These are phyloP conservation scores for Cordia subcordata DNA, from an alignment of 257 asterid genomes.

Conservation along the genomic window DNA sequence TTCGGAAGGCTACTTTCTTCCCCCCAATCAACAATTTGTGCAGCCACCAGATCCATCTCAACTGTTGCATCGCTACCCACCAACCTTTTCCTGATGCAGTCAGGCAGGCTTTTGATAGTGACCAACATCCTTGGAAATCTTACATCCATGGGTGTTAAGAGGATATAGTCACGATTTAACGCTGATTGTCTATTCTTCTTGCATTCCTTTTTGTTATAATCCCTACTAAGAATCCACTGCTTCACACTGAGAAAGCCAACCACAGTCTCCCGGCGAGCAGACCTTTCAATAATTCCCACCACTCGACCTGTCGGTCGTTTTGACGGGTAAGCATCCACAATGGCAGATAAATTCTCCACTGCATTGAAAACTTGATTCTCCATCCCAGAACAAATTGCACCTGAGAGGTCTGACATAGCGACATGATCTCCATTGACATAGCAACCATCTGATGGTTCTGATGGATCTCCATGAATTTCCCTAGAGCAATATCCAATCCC, in stretches of 20 bases:
- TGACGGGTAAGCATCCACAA: slow-evolving; percentile 44
- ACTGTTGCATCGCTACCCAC: slow-evolving; percentile 57
- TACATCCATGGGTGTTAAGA: slow-evolving; percentile 65
- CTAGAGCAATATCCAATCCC: slow-evolving; percentile 24
- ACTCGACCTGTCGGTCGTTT: slow-evolving; percentile 89
- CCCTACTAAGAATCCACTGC: slow-evolving; percentile 54
- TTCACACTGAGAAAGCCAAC: slow-evolving; percentile 70
- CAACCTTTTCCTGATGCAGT: slow-evolving; percentile 45
- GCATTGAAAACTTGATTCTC: slow-evolving; percentile 27
- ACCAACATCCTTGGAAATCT: slow-evolving; percentile 73
- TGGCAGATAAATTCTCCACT: slow-evolving; percentile 42
- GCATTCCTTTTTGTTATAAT: slow-evolving; percentile 39
- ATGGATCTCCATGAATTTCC: slow-evolving; percentile 22
- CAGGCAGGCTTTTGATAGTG: slow-evolving; percentile 51
- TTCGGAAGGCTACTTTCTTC: slow-evolving; percentile 67
- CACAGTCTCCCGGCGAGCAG: slow-evolving; percentile 50
- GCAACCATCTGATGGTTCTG: slow-evolving; percentile 24
- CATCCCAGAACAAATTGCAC: slow-evolving; percentile 15
- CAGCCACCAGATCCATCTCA: slow-evolving; percentile 72
- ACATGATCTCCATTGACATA: slow-evolving; percentile 17
- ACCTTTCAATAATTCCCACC: slow-evolving; percentile 60
- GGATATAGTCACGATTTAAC: slow-evolving; percentile 36
- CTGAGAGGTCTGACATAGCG: slow-evolving; percentile 19
- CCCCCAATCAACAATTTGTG: slow-evolving; percentile 64
- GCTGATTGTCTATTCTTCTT: slow-evolving; percentile 42